Evolutionary conservation across 257 asterid genomes (phyloP).

Genomic region (Thymus quinquecostatus): DNA sequence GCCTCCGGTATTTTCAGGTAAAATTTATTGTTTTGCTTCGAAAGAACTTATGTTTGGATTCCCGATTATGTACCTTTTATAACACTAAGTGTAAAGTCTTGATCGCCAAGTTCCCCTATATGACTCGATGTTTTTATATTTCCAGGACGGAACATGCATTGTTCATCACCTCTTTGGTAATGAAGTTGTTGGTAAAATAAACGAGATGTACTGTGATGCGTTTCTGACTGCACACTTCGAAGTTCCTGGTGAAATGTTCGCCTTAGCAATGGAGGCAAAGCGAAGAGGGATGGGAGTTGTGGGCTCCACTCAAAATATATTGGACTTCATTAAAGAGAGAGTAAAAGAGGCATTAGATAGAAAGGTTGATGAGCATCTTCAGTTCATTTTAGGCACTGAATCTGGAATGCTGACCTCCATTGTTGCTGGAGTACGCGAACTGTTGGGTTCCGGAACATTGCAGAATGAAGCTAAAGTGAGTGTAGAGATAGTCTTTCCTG

Average conservation of each 20-base stretch:
- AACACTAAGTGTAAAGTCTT: background rate
- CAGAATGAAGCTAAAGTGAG: constrained; percentile 55
- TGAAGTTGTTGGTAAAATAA: constrained; percentile 82
- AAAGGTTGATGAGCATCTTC: constrained; percentile 85
- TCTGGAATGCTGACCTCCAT: constrained; percentile 97
- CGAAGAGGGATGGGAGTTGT: constrained; percentile 95
- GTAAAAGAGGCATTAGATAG: constrained; percentile 77
- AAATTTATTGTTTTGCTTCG: constrained; percentile 11
- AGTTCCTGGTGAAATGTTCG: constrained; percentile 98
- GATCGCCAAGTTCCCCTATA: background rate
- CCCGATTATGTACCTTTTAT: constrained; percentile 11
- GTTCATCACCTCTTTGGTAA: constrained; percentile 97
- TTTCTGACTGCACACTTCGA: constrained; percentile 95
- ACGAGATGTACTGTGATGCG: constrained; percentile 89
- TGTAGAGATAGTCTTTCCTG: constrained; percentile 92
- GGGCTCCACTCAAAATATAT: constrained; percentile 88
- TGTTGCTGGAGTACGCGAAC: constrained; percentile 70
- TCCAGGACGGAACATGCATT: constrained; percentile 91
- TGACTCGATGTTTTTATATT: constrained; percentile 13
- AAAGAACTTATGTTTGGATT: constrained; percentile 14
- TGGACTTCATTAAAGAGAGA: constrained; percentile 82
- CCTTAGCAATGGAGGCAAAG: constrained; percentile 94
- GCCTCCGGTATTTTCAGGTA: constrained; percentile 93
- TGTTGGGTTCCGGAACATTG: constrained; percentile 50
- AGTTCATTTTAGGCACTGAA: constrained; percentile 94